Evolutionary conservation across 441 rosid genomes (phyloP), one percentile per base, ranked within the genome.

Genomic region (Adansonia gregorii): DNA sequence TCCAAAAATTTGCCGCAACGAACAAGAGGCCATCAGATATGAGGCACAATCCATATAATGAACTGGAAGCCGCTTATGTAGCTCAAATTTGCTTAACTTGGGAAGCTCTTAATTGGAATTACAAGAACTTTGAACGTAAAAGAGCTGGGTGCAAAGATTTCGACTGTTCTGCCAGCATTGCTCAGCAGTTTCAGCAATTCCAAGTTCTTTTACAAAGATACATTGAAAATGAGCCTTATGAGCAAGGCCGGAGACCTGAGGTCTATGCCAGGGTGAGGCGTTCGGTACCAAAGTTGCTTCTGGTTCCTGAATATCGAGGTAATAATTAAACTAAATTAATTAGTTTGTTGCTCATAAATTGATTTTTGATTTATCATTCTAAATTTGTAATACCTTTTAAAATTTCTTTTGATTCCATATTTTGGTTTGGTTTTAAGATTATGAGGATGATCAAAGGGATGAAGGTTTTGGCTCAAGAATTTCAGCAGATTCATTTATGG

Each of bases 81-180:
- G 99, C 98, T 78, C 97, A 92, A 67, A 89, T 94, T 39, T 95
- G 98, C 88, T 79, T 93, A 84, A 90, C 99, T 41, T 94, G 97
- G 99, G 99, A 94, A 84, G 98, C 97, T 49, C 85, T 95, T 39
- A 94, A 91, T 76, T 95, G 95, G 94, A 95, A 94, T 84, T 91
- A 92, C 93, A 94, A 82, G 74, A 92, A 87, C 81, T 94, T 95
- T 78, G 88, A 85, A 63, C 85, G 86, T 2, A 95, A 91, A 78
- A 87, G 89, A 80, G 87, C 80, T 24, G 41, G 89, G n/a, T 76
- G 77, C 67, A 63, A 63, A n/a, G 89, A 85, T 27, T 81, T 77
- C 6, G 97, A 94, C n/a, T 92, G 98, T 81, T 93, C 97, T 0
- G 97, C 92, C 0, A 80, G 20, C 48, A 73, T 95, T 2, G 99